These are phyloP conservation scores for Gamarada debralockiae DNA, from an alignment of 495 filamentous ascomycete genomes.

Conservation along the genomic window DNA sequence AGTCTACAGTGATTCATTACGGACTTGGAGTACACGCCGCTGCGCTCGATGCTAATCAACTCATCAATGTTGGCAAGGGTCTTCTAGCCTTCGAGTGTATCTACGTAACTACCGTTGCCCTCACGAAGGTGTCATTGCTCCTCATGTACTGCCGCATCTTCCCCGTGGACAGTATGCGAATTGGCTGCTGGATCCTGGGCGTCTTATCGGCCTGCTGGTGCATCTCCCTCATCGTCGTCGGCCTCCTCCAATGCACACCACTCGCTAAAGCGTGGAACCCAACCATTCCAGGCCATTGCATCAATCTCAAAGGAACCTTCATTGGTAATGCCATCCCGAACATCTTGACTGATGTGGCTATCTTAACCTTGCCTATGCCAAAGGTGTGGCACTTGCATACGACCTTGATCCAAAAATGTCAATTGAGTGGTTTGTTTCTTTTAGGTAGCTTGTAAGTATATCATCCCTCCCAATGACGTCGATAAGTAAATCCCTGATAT, in stretches of 20 bases:
- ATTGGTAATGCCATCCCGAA: constrained; percentile 39
- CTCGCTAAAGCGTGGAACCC: neutral
- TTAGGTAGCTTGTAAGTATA: constrained; percentile 31
- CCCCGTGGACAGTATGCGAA: neutral
- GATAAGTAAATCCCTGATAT: constrained; percentile 7
- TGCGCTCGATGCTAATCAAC: too few relatives aligned
- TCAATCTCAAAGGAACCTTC: constrained; percentile 6
- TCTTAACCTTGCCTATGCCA: constrained; percentile 36
- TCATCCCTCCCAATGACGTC: constrained; percentile 17
- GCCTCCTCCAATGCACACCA: neutral
- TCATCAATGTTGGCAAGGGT: too few relatives aligned
- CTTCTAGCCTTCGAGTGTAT: too few relatives aligned
- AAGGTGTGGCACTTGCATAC: constrained; percentile 33
- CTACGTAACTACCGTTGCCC: too few relatives aligned
- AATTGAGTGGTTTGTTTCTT: constrained; percentile 24
- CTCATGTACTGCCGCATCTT: constrained; percentile 4
- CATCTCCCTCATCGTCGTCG: neutral
- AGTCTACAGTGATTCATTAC: too few relatives aligned
- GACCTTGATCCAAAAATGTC: constrained; percentile 19
- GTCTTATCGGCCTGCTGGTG: neutral
- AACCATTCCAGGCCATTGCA: neutral
- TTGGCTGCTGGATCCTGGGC: neutral
- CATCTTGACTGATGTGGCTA: constrained; percentile 36
- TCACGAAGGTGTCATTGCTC: neutral
- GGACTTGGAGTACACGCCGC: too few relatives aligned